Base-by-base conservation (phyloP, 306 rosid species). In the Lathyrus sativus region DNA sequence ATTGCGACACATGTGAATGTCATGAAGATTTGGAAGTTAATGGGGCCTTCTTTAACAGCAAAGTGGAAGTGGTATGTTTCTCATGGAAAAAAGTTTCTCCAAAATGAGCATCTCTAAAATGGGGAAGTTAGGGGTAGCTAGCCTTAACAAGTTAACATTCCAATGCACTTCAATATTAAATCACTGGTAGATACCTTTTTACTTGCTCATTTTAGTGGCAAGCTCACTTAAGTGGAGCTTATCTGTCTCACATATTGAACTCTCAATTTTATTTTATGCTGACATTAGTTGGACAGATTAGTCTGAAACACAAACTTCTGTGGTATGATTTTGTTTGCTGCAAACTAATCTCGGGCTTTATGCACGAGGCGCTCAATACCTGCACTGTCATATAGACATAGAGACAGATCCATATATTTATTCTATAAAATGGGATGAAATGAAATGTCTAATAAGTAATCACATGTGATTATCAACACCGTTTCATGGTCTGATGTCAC, bases 41-140 rank as follows among this genome's bases (percentile, higher is more conserved):
- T 78, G 96, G 83, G 56, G 97, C 92, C 56, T 91, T 93, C 54
- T 86, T 76, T 68, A 78, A 74, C 80, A 93, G 97, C 83, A 90
- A 93, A 93, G 99, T 93, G 56, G 96, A 93, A 72, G 83, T 86
- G 8, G 99, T 93, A 82, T 41, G 87, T 78, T 73, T 78, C 72
- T 65, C 58, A 31, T 65, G 59, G 26, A 31, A 29, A 46, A 38
- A 64, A 2, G 7, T 15, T 22, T 62, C 19, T 62, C 51, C 24
- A 39, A 17, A 62, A 10, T 38, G 19, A 9, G 38, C 8, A 22
- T 18, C 11, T 62, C 17, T 41, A 11, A 19, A 62, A 18, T 61
- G 33, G 28, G 48, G 18, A 54, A 62, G 53, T 41, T 19, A 19
- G 38, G 53, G 50, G 56, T 64, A 13, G 50, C 54, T 26, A 64